phyloP scores from a whole-genome alignment of 2,329 filamentous ascomycete species.

The Paraphoma sp. region DNA sequence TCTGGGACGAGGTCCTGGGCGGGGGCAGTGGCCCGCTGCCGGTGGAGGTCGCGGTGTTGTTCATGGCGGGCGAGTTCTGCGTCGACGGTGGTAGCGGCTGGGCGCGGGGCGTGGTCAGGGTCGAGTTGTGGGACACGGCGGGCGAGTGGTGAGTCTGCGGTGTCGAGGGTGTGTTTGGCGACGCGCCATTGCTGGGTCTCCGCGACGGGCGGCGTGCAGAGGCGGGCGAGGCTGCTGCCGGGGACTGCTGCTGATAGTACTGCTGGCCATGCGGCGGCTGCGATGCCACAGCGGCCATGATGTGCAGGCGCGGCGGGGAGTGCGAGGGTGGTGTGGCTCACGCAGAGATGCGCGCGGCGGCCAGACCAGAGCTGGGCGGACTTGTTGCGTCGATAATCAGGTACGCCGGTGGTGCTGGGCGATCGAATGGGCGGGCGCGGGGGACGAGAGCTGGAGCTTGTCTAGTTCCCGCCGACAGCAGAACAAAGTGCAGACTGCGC shows the following conservation, averaged over 20 bases:
- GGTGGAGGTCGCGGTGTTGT: conserved; percentile 62
- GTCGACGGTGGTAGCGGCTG: conserved; percentile 52
- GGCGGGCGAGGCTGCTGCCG: conserved; percentile 40
- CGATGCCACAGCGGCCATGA: conserved; percentile 48
- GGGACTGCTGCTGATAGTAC: conserved; percentile 39
- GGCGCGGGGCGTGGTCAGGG: conserved; percentile 50
- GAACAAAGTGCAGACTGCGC: conserved; percentile 3
- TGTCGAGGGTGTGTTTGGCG: conserved; percentile 47
- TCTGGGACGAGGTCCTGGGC: conserved; percentile 80
- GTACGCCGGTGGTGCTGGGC: conserved; percentile 18
- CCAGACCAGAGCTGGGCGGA: background rate
- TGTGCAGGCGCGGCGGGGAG: conserved; percentile 17
- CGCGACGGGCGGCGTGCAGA: conserved; percentile 47
- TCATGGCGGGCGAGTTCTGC: conserved; percentile 51
- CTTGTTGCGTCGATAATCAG: background rate
- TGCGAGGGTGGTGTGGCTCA: background rate
- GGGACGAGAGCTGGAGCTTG: conserved; percentile 5
- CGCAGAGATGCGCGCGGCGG: background rate
- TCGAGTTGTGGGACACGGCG: conserved; percentile 41
- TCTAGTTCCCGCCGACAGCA: conserved; percentile 15
- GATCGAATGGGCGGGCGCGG: conserved; percentile 25
- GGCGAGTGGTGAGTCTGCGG: conserved; percentile 45
- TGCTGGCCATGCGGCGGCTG: conserved; percentile 42
- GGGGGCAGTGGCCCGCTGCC: conserved; percentile 69
- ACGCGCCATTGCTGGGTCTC: conserved; percentile 49